These are phyloP conservation scores for Aurinia saxatilis DNA, from an alignment of 345 rosid genomes.

Conservation along the genomic window DNA sequence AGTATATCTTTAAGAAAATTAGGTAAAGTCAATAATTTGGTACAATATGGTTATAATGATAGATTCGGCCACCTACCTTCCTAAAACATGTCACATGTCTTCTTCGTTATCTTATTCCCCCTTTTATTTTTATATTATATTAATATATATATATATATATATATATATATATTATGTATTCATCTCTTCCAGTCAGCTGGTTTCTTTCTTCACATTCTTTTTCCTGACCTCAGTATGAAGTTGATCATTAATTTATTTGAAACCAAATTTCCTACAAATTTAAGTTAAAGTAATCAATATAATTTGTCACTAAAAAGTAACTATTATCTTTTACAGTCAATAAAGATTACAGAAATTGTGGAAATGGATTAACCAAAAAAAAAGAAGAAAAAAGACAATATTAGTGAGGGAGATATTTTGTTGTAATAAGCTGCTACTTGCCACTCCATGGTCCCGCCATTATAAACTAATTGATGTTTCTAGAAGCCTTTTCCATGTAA, in stretches of 20 bases:
- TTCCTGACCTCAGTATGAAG: no score
- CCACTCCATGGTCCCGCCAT: constrained; percentile 9
- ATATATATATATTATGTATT: no score
- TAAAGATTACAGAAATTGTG: background rate
- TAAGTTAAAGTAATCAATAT: background rate
- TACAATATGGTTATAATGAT: constrained; percentile 25
- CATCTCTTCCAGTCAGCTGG: no score
- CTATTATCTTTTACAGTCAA: background rate
- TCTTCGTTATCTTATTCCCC: constrained; percentile 19
- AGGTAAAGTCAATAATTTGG: constrained; percentile 23
- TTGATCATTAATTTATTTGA: no score
- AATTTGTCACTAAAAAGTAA: background rate
- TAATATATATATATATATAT: background rate
- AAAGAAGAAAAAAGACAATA: background rate
- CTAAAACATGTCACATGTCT: constrained; percentile 32
- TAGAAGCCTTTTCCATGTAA: constrained; percentile 16
- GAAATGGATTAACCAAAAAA: background rate
- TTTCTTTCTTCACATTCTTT: no score
- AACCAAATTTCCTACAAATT: no score
- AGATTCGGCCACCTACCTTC: constrained; percentile 32
- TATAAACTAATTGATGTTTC: constrained; percentile 7
- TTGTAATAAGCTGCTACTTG: constrained; percentile 1
- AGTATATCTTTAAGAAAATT: background rate
- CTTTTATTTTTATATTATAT: background rate
- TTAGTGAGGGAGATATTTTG: background rate